Conservation (phyloP, 2,329 filamentous ascomycete genomes). For the Xylaria sp. region DNA sequence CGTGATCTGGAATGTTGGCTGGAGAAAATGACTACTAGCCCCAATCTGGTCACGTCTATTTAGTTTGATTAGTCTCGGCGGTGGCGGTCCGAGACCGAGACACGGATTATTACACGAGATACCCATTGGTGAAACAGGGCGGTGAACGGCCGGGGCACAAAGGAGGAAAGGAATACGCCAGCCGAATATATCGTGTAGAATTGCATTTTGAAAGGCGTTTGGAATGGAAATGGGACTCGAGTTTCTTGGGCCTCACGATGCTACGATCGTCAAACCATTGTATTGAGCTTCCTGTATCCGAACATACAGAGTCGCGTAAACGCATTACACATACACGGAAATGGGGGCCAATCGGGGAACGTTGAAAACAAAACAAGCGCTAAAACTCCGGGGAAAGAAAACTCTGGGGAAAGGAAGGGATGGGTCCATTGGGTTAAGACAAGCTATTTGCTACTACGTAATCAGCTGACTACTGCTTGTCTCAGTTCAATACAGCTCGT, state of each 20-base stretch:
- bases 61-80: background rate
- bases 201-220: conserved; percentile 36
- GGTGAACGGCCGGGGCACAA: conserved; percentile 4
- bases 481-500: conserved; percentile 1
- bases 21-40: conserved; percentile 59
- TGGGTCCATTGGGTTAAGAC: conserved; percentile 7
- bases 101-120: conserved; percentile 25
- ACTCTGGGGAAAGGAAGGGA: conserved; percentile 19
- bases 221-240: conserved; percentile 28
- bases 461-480: conserved; percentile 12
- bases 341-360: conserved; percentile 19
- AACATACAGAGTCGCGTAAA: conserved; percentile 27
- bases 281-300: conserved; percentile 26
- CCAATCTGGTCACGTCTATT: conserved; percentile 2
- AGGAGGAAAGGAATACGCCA: conserved; percentile 10
- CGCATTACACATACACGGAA: conserved; percentile 26
- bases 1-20: conserved; percentile 77
- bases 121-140: conserved; percentile 16
- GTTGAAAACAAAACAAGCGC: conserved; percentile 23
- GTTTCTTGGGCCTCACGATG: conserved; percentile 31
- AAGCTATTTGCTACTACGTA: conserved; percentile 25
- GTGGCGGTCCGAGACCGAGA: conserved; percentile 11
- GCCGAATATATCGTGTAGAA: conserved; percentile 24
- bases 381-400: conserved; percentile 19
- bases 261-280: conserved; percentile 30